Evolutionary conservation across 2,329 filamentous ascomycete genomes (phyloP).

Genomic region (Alternaria brassicicola): DNA sequence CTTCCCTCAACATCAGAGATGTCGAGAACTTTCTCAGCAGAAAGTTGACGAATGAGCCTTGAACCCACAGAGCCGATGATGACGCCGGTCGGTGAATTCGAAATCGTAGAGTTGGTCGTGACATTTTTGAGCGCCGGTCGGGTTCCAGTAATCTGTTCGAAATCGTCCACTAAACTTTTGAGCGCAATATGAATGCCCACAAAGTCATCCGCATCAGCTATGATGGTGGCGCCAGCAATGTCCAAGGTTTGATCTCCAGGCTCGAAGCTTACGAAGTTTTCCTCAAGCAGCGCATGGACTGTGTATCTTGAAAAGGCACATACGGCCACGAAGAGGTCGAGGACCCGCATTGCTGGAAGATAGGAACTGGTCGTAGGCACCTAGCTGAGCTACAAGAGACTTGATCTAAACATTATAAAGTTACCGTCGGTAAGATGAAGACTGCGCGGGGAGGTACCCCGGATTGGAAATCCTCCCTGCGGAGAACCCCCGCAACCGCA

Average conservation of each 20-base stretch:
- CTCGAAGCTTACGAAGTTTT: constrained; percentile 19
- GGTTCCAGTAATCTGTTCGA: constrained; percentile 23
- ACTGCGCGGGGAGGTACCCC: not conserved
- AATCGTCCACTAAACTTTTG: constrained; percentile 21
- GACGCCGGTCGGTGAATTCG: constrained; percentile 52
- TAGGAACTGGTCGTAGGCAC: not conserved
- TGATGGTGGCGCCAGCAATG: constrained; percentile 16
- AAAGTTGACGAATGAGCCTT: constrained; percentile 62
- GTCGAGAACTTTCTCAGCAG: constrained; percentile 62
- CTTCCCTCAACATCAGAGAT: constrained; percentile 61
- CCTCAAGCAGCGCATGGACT: constrained; percentile 20
- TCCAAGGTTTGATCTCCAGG: constrained; percentile 13
- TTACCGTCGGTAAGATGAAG: not conserved
- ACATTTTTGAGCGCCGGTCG: not conserved
- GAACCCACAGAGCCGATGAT: constrained; percentile 72
- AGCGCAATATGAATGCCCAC: constrained; percentile 23
- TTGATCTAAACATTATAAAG: not conserved
- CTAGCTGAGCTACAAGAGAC: not conserved
- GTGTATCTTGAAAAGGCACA: not conserved
- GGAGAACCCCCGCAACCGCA: not conserved
- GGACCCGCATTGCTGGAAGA: not conserved
- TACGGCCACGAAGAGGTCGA: not conserved
- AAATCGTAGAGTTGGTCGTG: not conserved
- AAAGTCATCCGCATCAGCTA: constrained; percentile 21
- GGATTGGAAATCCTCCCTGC: not conserved